A percentile compares a stretch with the other conserved stretches of the same genome.
Conservation (phyloP, 2,329 filamentous ascomycete genomes). For the Myriosclerotinia duriaeana region DNA sequence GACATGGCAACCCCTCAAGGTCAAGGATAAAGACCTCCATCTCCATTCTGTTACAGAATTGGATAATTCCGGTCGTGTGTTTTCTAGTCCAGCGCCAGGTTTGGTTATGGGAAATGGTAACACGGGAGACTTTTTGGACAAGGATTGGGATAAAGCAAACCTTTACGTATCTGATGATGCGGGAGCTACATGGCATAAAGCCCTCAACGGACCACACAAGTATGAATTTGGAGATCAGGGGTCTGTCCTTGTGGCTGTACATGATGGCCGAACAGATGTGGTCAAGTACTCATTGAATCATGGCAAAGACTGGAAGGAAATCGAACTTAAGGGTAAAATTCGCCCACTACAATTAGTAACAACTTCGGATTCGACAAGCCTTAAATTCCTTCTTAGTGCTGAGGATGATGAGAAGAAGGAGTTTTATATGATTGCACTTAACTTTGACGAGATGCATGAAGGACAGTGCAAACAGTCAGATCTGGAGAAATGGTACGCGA, state of each 20-base stretch:
- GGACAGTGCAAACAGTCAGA: conserved; percentile 82
- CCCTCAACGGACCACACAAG: conserved; percentile 79
- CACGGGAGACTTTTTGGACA: conserved; percentile 67
- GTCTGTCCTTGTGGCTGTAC: conserved; percentile 79
- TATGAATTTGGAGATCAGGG: conserved; percentile 96
- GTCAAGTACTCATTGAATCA: conserved; percentile 82
- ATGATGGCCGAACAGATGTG: conserved; percentile 62
- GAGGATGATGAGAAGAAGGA: conserved; percentile 54
- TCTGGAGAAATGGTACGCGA: conserved; percentile 86
- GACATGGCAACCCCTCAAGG: conserved; percentile 73
- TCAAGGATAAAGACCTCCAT: conserved; percentile 67
- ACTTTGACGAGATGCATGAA: conserved; percentile 81
- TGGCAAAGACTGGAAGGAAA: conserved; percentile 76
- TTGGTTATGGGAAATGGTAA: conserved; percentile 95
- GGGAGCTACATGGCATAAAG: conserved; percentile 77
- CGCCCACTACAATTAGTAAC: conserved; percentile 76
- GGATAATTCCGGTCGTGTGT: conserved; percentile 79
- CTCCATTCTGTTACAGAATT: conserved; percentile 89
- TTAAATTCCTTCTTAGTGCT: conserved; percentile 83
- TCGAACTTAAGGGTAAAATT: conserved; percentile 70
- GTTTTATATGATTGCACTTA: conserved; percentile 70
- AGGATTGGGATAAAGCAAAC: conserved; percentile 69
- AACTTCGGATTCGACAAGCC: conserved; percentile 85
- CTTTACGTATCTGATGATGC: conserved; percentile 90
- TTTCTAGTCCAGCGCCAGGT: conserved; percentile 90